phyloP scores from a whole-genome alignment of 2,329 filamentous ascomycete genomes.

The Lasiodiplodia theobromae region DNA sequence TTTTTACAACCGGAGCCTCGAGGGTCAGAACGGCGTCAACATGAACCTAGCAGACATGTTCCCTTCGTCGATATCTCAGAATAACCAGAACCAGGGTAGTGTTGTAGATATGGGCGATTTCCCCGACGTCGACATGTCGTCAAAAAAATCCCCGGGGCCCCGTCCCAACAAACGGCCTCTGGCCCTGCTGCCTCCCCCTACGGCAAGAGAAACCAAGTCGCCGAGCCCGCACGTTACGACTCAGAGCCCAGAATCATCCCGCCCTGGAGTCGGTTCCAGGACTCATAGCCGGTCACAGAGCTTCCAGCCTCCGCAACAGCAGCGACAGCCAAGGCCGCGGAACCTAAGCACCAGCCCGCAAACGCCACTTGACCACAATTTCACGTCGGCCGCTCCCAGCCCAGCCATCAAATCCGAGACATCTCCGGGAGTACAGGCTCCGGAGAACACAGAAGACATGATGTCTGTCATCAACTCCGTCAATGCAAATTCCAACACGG shows the following conservation, averaged over 20 bases:
- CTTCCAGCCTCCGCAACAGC: slow-evolving; percentile 17
- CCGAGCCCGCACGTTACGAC: slow-evolving; percentile 20
- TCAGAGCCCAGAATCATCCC: slow-evolving; percentile 14
- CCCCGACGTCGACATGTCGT: slow-evolving; percentile 43
- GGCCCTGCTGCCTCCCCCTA: slow-evolving; percentile 46
- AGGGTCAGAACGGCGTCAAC: slow-evolving; percentile 80
- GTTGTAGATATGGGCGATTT: slow-evolving; percentile 69
- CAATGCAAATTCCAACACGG: slow-evolving; percentile 50
- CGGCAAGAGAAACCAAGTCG: slow-evolving; percentile 37
- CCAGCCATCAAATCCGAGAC: slow-evolving; percentile 53
- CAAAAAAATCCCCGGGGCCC: slow-evolving; percentile 45
- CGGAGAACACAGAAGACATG: slow-evolving; percentile 54
- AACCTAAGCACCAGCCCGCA: slow-evolving; percentile 28
- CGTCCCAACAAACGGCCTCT: slow-evolving; percentile 43
- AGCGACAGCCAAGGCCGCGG: slow-evolving; percentile 13
- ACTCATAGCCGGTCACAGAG: slow-evolving; percentile 23
- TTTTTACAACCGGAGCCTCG: slow-evolving; percentile 91
- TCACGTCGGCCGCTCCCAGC: slow-evolving; percentile 14
- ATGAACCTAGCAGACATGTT: slow-evolving; percentile 88
- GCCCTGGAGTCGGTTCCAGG: slow-evolving; percentile 6
- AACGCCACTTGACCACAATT: slow-evolving; percentile 17
- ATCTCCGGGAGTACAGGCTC: slow-evolving; percentile 44
- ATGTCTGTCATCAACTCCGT: slow-evolving; percentile 58
- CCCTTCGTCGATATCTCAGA: slow-evolving; percentile 65
- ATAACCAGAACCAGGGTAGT: slow-evolving; percentile 61